Percentiles rank a stretch among this genome's conserved stretches.
Evolutionary conservation across 2,329 filamentous ascomycete species (phyloP).

Genomic region (Penicillium verrucosum): DNA sequence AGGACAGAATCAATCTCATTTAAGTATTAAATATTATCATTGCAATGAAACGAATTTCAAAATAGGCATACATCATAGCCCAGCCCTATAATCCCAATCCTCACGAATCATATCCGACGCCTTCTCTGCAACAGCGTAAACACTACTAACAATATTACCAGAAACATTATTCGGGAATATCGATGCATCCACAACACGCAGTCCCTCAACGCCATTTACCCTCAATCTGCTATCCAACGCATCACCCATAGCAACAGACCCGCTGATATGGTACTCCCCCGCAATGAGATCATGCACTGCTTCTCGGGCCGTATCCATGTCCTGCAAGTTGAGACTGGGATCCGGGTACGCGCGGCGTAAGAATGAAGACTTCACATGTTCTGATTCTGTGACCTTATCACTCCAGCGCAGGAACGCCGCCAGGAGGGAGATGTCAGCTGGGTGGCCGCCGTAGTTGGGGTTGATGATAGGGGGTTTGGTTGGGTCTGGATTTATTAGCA

Average conservation of each 20-base stretch:
- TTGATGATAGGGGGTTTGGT: constrained; percentile 15
- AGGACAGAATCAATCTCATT: not conserved
- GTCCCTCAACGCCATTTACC: constrained; percentile 28
- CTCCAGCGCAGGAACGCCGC: constrained; percentile 19
- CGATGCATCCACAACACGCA: constrained; percentile 29
- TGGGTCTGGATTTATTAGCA: constrained; percentile 12
- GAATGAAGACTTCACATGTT: constrained; percentile 8
- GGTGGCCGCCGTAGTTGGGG: constrained; percentile 16
- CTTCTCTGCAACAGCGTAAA: constrained; percentile 36
- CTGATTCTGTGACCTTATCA: constrained; percentile 13
- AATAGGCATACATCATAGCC: not conserved
- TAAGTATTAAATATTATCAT: not conserved
- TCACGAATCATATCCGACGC: constrained; percentile 35
- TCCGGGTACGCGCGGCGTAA: constrained; percentile 9
- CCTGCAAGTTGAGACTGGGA: constrained; percentile 11
- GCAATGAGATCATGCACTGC: constrained; percentile 12
- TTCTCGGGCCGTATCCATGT: constrained; percentile 12
- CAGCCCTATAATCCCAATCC: constrained; percentile 18
- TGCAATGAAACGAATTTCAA: not conserved
- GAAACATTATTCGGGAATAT: constrained; percentile 30
- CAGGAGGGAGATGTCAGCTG: constrained; percentile 18
- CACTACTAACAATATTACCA: constrained; percentile 30
- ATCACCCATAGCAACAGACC: constrained; percentile 32
- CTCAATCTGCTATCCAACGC: constrained; percentile 28
- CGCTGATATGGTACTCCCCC: constrained; percentile 21